Base-by-base conservation (phyloP, 768 basidiomycete species). In the Mycena filopes region DNA sequence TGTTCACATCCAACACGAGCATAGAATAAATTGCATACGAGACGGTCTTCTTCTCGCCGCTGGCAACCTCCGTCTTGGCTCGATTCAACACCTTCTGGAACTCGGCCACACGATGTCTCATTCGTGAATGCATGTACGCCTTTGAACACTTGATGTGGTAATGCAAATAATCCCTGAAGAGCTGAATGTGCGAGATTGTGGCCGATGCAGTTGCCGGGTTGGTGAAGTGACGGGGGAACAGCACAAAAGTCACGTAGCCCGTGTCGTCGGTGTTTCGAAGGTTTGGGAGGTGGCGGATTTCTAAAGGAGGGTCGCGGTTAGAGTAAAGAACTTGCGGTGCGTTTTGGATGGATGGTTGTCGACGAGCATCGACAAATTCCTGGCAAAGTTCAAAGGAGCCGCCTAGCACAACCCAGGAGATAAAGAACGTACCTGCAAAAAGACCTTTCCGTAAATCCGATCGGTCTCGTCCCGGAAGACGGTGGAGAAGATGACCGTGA, bases 351-450 rank as follows among this genome's bases (percentile, higher is more conserved):
- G 91, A 89, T 1, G 96, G 94, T 64, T 94, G 87, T 53, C 94
- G 87, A 58, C 98, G 87, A n/a, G 98, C 97, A 82, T 99, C 98
- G 33, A 99, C 98, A 72, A 99, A 99, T 89, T 99, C 98, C 95
- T 96, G 68, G 1, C 53, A 29, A 23, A 60, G 51, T 21, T 57
- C 54, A 64, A 51, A 10, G 51, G 8, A 28, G 38, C 26, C n/a
- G n/a, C n/a, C n/a, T 43, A 55, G 2, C 23, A 15, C 33, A 1
- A n/a, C 21, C 13, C 1, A 4, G 6, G 15, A n/a, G 25, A 18
- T 9, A 6, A 4, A 4, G 15, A 21, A 68, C 79, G 67, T 67
- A 95, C 96, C 86, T 99, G 98, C 56, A 99, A 80, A 83, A 99
- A 99, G n/a, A 99, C 92, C 77, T 95, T 96, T 16, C 98, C 98